These are phyloP conservation scores for Schizochytrium sp. DNA, from an alignment of 108 stramenopile genomes.

Conservation along the genomic window DNA sequence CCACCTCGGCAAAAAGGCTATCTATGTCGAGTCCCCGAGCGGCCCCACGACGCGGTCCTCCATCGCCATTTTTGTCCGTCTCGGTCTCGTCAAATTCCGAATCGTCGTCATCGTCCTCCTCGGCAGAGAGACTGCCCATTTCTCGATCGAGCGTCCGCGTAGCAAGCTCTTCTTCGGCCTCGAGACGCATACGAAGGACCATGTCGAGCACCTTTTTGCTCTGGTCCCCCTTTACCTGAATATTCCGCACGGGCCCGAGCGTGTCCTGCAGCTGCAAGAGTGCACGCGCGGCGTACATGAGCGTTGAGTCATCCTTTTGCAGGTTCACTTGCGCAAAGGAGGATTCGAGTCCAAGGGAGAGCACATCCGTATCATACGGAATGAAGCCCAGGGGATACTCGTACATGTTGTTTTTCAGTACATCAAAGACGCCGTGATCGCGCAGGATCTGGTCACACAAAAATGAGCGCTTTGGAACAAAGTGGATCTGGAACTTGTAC, in stretches of 20 bases:
- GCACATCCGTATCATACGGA: slow-evolving; percentile 1
- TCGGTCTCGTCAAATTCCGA: not conserved
- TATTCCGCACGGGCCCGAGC: not conserved
- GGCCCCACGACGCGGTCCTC: too few relatives aligned
- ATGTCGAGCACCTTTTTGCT: slow-evolving; percentile 21
- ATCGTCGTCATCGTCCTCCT: not conserved
- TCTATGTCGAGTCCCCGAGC: not conserved
- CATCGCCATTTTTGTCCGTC: not conserved
- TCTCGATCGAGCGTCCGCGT: not conserved
- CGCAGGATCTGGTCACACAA: not conserved
- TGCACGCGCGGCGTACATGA: slow-evolving; percentile 11
- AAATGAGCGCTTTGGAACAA: not conserved
- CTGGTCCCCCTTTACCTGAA: slow-evolving; percentile 9
- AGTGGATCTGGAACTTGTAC: not conserved
- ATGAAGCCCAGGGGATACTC: slow-evolving; percentile 7
- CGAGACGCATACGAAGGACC: not conserved
- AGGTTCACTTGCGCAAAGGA: slow-evolving; percentile 5
- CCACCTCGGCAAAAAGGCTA: not conserved
- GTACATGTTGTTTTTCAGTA: not conserved
- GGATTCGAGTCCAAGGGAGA: not conserved
- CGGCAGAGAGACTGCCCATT: not conserved
- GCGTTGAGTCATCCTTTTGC: not conserved
- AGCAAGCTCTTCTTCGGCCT: slow-evolving; percentile 5
- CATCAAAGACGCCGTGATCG: not conserved
- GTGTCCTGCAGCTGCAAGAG: slow-evolving; percentile 16